A percentile compares a stretch with the other conserved stretches of the same genome.
These are phyloP conservation scores for Lanmaoa pseudosensibilis DNA, from an alignment of 768 basidiomycete genomes.

Conservation along the genomic window DNA sequence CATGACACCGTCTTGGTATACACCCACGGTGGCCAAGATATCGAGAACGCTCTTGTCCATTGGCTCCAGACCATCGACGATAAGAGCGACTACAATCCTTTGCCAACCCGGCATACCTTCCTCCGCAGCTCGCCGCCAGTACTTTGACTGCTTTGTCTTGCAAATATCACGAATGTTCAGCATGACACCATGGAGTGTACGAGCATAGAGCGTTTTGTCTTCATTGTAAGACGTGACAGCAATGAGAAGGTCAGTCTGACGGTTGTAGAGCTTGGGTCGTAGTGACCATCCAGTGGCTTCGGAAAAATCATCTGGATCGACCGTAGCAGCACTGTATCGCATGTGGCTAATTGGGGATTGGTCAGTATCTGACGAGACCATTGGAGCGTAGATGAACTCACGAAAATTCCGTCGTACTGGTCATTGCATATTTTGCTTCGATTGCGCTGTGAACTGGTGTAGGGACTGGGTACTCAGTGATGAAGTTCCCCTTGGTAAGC, in stretches of 20 bases:
- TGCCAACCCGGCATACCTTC: conserved; percentile 90
- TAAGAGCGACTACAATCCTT: conserved; percentile 84
- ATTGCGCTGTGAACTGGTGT: conserved; percentile 80
- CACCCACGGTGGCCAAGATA: conserved; percentile 84
- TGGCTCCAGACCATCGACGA: conserved; percentile 89
- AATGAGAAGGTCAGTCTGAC: conserved; percentile 90
- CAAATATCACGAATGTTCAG: conserved; percentile 97
- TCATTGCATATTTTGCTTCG: conserved; percentile 72
- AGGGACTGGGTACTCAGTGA: conserved; percentile 86
- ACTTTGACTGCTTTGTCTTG: conserved; percentile 93
- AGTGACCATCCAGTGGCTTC: conserved; percentile 82
- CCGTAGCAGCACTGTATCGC: conserved; percentile 91
- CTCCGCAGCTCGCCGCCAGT: conserved; percentile 80
- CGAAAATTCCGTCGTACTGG: conserved; percentile 89
- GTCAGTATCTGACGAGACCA: neutral
- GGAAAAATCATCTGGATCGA: conserved; percentile 86
- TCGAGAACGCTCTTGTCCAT: conserved; percentile 97
- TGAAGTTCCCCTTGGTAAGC: conserved; percentile 90
- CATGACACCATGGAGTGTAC: conserved; percentile 95
- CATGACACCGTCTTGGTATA: conserved; percentile 95
- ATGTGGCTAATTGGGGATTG: conserved; percentile 55
- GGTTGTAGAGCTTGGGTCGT: conserved; percentile 80
- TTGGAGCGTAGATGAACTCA: conserved; percentile 39
- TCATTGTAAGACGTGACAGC: conserved; percentile 94
- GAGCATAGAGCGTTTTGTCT: conserved; percentile 87